Percentiles rank a stretch among this genome's conserved stretches.
Evolutionary conservation across 192 early-diverging fungal genomes (phyloP).

Genomic region (Kickxella alabastrina): DNA sequence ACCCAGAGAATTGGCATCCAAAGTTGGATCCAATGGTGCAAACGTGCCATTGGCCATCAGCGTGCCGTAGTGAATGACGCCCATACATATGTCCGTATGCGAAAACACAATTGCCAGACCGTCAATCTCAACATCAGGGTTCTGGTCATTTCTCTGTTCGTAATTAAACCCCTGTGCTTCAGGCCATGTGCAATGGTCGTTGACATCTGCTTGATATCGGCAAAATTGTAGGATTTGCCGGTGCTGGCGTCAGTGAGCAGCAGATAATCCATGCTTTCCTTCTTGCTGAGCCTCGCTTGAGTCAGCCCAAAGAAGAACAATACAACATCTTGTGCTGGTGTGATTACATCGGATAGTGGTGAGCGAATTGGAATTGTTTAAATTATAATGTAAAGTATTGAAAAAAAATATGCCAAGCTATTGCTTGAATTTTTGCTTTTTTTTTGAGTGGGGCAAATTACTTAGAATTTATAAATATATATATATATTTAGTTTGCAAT

Average conservation of each 20-base stretch:
- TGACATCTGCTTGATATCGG: slow-evolving; percentile 19
- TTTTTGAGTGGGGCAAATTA: too few relatives aligned
- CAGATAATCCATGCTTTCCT: slow-evolving; percentile 2
- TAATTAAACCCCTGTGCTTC: neutral
- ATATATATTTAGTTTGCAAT: too few relatives aligned
- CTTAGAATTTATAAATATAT: too few relatives aligned
- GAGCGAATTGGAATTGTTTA: slow-evolving; percentile 29
- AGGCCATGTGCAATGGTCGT: slow-evolving; percentile 13
- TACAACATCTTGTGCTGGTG: slow-evolving; percentile 21
- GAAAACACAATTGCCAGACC: slow-evolving; percentile 12
- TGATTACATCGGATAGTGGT: slow-evolving; percentile 17
- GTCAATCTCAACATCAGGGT: neutral
- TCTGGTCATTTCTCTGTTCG: neutral
- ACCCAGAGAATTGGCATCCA: neutral
- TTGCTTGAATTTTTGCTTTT: too few relatives aligned
- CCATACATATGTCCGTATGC: slow-evolving; percentile 10
- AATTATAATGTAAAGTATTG: neutral
- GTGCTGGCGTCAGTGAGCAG: slow-evolving; percentile 14
- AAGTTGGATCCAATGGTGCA: slow-evolving; percentile 11
- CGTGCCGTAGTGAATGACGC: slow-evolving; percentile 21
- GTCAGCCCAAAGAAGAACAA: slow-evolving; percentile 29
- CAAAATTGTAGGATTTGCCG: slow-evolving; percentile 5
- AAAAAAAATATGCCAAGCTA: too few relatives aligned
- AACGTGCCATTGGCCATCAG: slow-evolving; percentile 32
- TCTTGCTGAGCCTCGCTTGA: slow-evolving; percentile 1